These are phyloP conservation scores for Cutaneotrichosporon cutaneum DNA, from an alignment of 1,284 basidiomycete genomes.

Conservation along the genomic window DNA sequence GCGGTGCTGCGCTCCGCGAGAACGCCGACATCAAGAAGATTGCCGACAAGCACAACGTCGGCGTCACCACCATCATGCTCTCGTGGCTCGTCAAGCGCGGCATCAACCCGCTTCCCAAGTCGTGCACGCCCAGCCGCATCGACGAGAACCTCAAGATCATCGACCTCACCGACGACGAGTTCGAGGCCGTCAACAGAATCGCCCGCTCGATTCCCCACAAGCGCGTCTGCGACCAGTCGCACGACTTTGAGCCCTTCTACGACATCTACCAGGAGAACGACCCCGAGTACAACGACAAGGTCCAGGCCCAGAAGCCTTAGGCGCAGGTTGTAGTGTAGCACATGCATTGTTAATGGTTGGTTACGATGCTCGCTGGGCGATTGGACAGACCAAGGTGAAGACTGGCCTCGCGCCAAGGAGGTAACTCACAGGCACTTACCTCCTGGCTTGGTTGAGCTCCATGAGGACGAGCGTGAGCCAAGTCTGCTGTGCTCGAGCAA, in stretches of 20 bases:
- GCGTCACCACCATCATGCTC: conserved; percentile 73
- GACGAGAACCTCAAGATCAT: conserved; percentile 50
- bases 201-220: conserved; percentile 39
- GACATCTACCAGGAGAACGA: conserved; percentile 58
- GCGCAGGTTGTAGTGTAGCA: not conserved
- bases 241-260: conserved; percentile 35
- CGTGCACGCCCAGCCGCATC: conserved; percentile 52
- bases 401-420: too few species aligned
- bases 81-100: conserved; percentile 78
- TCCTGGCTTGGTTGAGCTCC: too few species aligned
- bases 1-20: conserved; percentile 67
- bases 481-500: too few species aligned
- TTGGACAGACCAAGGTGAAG: too few species aligned
- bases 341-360: conserved; percentile 1
- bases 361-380: too few species aligned
- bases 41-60: conserved; percentile 65
- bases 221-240: conserved; percentile 50
- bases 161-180: conserved; percentile 45
- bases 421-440: too few species aligned
- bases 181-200: conserved; percentile 41
- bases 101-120: conserved; percentile 57
- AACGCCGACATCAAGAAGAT: conserved; percentile 61
- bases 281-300: conserved; percentile 55
- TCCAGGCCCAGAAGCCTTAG: conserved; percentile 20
- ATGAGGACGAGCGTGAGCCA: too few species aligned